These are phyloP conservation scores for Mucor indicus DNA, from an alignment of 371 early-diverging fungal species.

Conservation along the genomic window DNA sequence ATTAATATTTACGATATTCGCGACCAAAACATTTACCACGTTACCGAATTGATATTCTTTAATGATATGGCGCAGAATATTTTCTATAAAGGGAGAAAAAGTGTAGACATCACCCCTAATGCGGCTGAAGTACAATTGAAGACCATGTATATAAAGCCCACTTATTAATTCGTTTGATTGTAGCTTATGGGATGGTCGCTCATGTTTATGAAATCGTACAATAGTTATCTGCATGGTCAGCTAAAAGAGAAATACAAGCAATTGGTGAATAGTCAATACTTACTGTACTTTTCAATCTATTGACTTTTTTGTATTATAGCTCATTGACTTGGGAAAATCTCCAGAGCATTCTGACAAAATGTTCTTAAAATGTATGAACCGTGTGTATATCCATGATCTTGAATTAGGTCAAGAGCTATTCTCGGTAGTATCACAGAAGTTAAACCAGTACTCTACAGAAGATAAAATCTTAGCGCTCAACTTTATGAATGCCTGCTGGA, in stretches of 20 bases:
- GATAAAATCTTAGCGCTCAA: constrained; percentile 48
- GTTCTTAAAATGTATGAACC: constrained; percentile 34
- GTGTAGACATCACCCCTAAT: constrained; percentile 33
- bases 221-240: neutral
- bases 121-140: constrained; percentile 50
- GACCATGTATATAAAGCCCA: neutral
- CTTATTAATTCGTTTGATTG: neutral
- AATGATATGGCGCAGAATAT: constrained; percentile 39
- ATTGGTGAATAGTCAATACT: neutral
- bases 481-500: constrained; percentile 50
- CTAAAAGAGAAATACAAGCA: neutral
- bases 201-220: constrained; percentile 29
- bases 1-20: constrained; percentile 44
- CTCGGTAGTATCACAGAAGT: constrained; percentile 28
- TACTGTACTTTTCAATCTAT: neutral
- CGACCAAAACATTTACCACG: constrained; percentile 32
- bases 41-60: constrained; percentile 46
- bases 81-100: constrained; percentile 18
- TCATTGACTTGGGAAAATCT: neutral
- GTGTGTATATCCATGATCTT: constrained; percentile 40
- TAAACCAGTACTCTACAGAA: constrained; percentile 32
- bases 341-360: neutral
- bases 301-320: neutral
- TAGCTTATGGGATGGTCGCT: constrained; percentile 42
- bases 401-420: constrained; percentile 35